Conservation (phyloP, 2,329 filamentous ascomycete species). For the Daldinia sp. region DNA sequence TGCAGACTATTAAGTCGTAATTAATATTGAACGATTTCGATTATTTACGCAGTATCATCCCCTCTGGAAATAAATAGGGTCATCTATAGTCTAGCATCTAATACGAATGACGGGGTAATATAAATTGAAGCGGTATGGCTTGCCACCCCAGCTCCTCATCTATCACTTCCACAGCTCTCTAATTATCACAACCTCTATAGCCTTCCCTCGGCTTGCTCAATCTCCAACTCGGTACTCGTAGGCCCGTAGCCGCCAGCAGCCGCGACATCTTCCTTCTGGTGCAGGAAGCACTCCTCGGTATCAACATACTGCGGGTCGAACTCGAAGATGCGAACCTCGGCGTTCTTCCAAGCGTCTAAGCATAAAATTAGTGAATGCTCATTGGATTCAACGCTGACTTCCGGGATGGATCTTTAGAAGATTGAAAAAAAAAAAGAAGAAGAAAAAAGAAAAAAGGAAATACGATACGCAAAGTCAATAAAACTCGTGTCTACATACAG, state of each 20-base stretch:
- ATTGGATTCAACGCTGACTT: not conserved
- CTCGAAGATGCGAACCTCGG: conserved; percentile 38
- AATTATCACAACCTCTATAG: conserved; percentile 7
- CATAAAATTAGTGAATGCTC: not conserved
- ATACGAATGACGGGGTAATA: not conserved
- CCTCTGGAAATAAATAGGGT: not conserved
- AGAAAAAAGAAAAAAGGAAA: not conserved
- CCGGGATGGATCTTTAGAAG: too few species aligned
- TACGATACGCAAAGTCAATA: too few species aligned
- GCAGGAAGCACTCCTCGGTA: conserved; percentile 38
- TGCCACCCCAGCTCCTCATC: not conserved
- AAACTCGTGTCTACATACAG: not conserved
- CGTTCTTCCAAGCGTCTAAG: conserved; percentile 36
- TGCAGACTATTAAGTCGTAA: too few species aligned
- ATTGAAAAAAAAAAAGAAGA: not conserved
- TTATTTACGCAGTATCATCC: not conserved
- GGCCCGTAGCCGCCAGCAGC: conserved; percentile 38
- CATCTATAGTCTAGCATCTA: conserved; percentile 13
- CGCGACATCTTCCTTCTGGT: conserved; percentile 36
- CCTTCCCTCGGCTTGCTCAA: conserved; percentile 27
- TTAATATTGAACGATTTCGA: not conserved
- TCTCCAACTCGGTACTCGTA: conserved; percentile 38
- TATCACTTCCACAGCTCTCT: not conserved
- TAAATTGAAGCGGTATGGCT: not conserved
- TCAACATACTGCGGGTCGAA: conserved; percentile 36